Evolutionary conservation across 2,329 filamentous ascomycete species (phyloP).

Genomic region (Pseudocercospora pini-densiflorae): DNA sequence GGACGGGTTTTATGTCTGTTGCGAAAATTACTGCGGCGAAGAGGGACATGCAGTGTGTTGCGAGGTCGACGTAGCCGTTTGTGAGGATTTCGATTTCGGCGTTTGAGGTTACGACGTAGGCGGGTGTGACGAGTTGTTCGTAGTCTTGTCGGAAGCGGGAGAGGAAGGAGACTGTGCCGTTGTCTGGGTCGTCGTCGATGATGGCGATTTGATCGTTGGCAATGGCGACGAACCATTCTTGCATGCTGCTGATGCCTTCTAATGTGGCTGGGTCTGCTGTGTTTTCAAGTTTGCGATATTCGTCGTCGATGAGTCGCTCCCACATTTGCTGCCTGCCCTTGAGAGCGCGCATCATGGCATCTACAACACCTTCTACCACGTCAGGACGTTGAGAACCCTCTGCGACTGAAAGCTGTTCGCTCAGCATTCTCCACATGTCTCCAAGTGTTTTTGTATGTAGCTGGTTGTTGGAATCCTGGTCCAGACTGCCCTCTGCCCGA

Average conservation of each 20-base stretch:
- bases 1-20: conserved; percentile 77
- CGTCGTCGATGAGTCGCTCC: conserved; percentile 86
- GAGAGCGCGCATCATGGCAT: conserved; percentile 90
- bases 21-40: conserved; percentile 88
- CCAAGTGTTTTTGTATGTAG: conserved; percentile 90
- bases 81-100: conserved; percentile 75
- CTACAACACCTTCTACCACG: conserved; percentile 92
- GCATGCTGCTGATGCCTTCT: conserved; percentile 73
- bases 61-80: conserved; percentile 93
- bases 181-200: conserved; percentile 80
- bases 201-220: conserved; percentile 99
- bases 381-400: conserved; percentile 84
- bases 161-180: conserved; percentile 78
- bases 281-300: conserved; percentile 73
- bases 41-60: conserved; percentile 86
- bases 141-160: conserved; percentile 85
- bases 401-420: conserved; percentile 87
- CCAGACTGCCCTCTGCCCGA: conserved; percentile 78
- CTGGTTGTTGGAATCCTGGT: conserved; percentile 85
- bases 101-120: conserved; percentile 74
- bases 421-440: conserved; percentile 97
- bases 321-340: conserved; percentile 82
- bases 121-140: conserved; percentile 76
- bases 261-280: conserved; percentile 60
- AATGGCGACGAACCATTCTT: conserved; percentile 94